Evolutionary conservation across 768 basidiomycete species (phyloP), one percentile per base, ranked within the genome.

Genomic region (Phaffia australis): DNA sequence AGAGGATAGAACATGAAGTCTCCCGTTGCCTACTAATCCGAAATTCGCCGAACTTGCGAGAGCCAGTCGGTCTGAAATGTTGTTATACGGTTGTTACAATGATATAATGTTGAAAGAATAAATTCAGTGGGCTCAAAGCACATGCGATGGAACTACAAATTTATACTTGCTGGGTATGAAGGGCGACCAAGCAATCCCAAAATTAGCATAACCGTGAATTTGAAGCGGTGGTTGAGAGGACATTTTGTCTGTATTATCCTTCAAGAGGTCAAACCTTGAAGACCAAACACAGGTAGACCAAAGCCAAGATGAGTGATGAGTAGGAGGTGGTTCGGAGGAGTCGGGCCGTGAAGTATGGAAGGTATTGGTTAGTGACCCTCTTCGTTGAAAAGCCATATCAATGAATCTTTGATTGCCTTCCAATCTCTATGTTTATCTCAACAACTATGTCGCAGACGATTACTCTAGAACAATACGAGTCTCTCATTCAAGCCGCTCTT

Each of bases 21-120:
- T 81, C 0, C 94, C 94, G 76, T 95, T 97, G 29, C 94, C 94
- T 42, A 97, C 88, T 4, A 98, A 81, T 2, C 94, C 94, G 76
- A 90, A 97, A 77, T 97, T 94, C 30, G 91, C 69, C 2, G 73
- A 71, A 1, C 70, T 69, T 14, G 77, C 78, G 2, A 77, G 70
- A 3, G 78, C 78, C 18, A 78, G 71, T 21, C 72, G 68, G 42
- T 71, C 69, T 55, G 56, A 27, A 35, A 29, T 50, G 11, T 42
- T 42, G 35, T 4, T 42, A 5, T 42, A 11, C 5, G 27, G n/a
- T 9, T 29, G 49, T 14, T 75, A 73, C 77, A 77, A 8, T 76
- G 76, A 11, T 74, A 75, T 70, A 72, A 78, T 16, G 73, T 46
- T 25, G 35, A 30, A 15, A 25, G 49, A 48, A 18, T 5, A n/a